These are phyloP conservation scores for Candolleomyces eurysporus DNA, from an alignment of 768 basidiomycete species.

Conservation along the genomic window DNA sequence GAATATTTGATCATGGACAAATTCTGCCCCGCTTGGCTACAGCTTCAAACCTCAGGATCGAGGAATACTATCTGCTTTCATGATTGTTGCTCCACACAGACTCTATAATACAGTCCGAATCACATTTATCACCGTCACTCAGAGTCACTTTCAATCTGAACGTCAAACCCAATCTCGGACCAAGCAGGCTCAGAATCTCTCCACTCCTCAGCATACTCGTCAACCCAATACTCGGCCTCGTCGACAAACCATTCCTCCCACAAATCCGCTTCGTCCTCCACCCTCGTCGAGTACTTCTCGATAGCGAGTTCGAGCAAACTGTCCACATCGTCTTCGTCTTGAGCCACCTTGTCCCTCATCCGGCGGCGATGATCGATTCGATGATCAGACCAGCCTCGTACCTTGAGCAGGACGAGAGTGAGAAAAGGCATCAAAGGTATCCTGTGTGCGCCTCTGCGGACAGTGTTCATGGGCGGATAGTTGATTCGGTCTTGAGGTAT, in stretches of 20 bases:
- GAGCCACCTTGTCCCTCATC: neutral
- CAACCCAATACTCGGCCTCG: neutral
- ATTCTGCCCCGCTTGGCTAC: too few species aligned
- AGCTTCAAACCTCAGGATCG: too few species aligned
- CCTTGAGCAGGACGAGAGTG: conserved; percentile 1
- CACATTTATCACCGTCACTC: too few species aligned
- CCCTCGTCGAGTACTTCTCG: neutral
- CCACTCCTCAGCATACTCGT: neutral
- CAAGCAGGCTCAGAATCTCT: neutral
- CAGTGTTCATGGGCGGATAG: neutral
- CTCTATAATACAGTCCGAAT: too few species aligned
- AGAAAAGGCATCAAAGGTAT: conserved; percentile 4
- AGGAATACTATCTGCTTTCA: too few species aligned
- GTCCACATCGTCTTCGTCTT: neutral
- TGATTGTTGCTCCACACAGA: too few species aligned
- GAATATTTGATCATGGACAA: too few species aligned
- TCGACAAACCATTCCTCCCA: neutral
- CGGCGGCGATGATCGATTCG: neutral
- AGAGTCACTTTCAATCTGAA: too few species aligned
- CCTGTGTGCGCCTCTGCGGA: neutral
- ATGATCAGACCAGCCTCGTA: neutral
- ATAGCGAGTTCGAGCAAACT: neutral
- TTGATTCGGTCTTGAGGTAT: neutral
- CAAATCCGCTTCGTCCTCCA: neutral
- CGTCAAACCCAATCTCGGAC: neutral